Base-by-base conservation (phyloP, 352 stramenopile species). In the Phytophthora sansomeana region DNA sequence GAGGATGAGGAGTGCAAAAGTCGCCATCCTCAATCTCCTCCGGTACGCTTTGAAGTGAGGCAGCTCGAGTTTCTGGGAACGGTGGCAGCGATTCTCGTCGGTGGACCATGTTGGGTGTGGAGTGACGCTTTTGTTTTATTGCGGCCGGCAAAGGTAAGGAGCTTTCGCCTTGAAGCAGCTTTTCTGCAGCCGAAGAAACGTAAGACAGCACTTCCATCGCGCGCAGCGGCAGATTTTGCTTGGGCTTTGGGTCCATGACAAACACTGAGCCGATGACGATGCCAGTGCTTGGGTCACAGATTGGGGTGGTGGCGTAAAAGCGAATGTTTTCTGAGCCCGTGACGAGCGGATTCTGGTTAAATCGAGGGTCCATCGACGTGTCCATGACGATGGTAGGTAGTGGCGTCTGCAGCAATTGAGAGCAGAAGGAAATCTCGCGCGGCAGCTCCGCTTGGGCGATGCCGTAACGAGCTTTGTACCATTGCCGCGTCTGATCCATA, bases 231-330 rank as follows among this genome's bases (percentile, higher is more conserved):
- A 92, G 36, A 17, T 75, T 66, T 0, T 58, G 38, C 57, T 91
- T 92, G 3, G 77, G 63, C 41, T 75, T 72, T 3, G 78, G 74
- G 35, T 95, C 87, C 81, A 95, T 92, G 6, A 90, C 87, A 58
- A 93, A 92, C n/a, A 95, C 83, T 0, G 87, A 91, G 11, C 87
- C 87, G 28, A 95, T 78, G 16, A 93, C 74, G 24, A 91, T 74
- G 9, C 76, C 63, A 0, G 74, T 80, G 10, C 57, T 69, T 0
- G 84, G 78, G 46, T 93, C 83, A 28, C 83, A 87, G 54, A 95
- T 86, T 0, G 86, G 84, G 6, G 78, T 78, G 2, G 78, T 81
- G 8, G 96, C 96, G 70, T 98, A 98, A 69, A 99, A 98, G 5
- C 94, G 86, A 56, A 99, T 97, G 69, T 89, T 74, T 3, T 92